Base-by-base conservation (phyloP, 352 stramenopile genomes). In the Phytophthora sansomeana region DNA sequence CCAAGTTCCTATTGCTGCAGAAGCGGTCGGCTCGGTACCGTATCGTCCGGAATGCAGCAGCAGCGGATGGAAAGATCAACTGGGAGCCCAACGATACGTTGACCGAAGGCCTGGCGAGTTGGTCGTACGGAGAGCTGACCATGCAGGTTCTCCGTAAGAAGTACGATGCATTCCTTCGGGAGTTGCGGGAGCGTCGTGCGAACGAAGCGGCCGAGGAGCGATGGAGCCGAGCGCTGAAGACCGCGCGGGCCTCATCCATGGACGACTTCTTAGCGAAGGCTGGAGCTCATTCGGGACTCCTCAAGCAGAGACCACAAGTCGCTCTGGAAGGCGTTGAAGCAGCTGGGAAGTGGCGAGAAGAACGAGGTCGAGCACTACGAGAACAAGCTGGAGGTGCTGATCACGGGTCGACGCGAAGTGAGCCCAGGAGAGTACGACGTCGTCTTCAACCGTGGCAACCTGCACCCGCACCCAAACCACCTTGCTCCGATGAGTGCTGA, bases 401-500 rank as follows among this genome's bases (percentile, higher is more conserved):
- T 91, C 58, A 89, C 80, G 0, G 82, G 82, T 1, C 78, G 82
- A 29, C 19, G 61, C 5, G 46, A 75, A 38, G 10, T 51, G 19
- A 56, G 28, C 13, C 19, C 14, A 13, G 60, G 29, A n/a, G 52
- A 73, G 11, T 68, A 66, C 33, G 55, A 70, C 14, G 50, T 90
- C 28, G 75, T 86, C 17, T 91, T 90, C 58, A 91, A 90, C 72
- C 75, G 80, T 32, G 80, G 82, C 11, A 91, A 89, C 58, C 52
- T 91, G 60, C 75, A 85, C 53, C 55, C 78, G 46, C 64, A 88
- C 63, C 78, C 80, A 56, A 66, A 81, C 29, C 65, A 69, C 21
- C 60, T 83, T 19, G 63, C 80, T 14, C 75, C 71, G 11, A 78
- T 87, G 74, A 72, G 71, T 36, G 52, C 55, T 13, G 54, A 19